Base-by-base conservation (phyloP, 306 rosid genomes). In the Cucurbita ficifolia region DNA sequence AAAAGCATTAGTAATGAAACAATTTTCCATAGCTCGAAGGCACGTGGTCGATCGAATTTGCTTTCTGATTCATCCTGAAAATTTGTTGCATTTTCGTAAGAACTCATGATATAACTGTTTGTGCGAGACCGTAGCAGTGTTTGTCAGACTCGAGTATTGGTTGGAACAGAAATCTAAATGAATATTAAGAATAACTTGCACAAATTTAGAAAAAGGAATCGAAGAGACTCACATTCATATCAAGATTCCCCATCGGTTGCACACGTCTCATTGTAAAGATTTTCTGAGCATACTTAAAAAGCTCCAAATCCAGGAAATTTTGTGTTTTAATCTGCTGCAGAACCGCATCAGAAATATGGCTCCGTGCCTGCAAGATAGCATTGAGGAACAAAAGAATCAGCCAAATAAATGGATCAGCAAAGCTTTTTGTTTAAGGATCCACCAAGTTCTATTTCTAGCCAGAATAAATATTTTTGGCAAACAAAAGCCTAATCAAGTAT, bases 301-400 rank as follows among this genome's bases (percentile, higher is more conserved):
- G 96, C 78, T 95, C 92, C 73, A 95, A 14, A 81, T 95, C 99
- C 80, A 95, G 97, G 84, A 86, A 76, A 68, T 95, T 95, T 78
- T 89, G 89, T 54, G 85, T 82, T 62, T 79, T 79, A 63, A 95
- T 84, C 83, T 84, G 84, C 82, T 76, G 76, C 70, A 89, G 88
- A 79, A 91, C 82, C 60, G 29, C 80, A 73, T 88, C 83, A 35
- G 91, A 67, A 80, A 95, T 87, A 24, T 76, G 86, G 73, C 48
- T 92, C 6, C 96, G 97, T 24, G 95, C 93, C 99, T 95, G 86
- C 52, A 76, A 62, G 3, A 17, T 56, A 81, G 76, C 72, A 75
- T 76, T 7, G 60, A 53, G 54, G 53, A 29, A 65, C 49, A 58
- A 60, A 63, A 61, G 33, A n/a, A 35, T 59, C 24, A 72, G 70